Evolutionary conservation across 2,329 filamentous ascomycete species (phyloP).

Genomic region (Xylaria sp.): DNA sequence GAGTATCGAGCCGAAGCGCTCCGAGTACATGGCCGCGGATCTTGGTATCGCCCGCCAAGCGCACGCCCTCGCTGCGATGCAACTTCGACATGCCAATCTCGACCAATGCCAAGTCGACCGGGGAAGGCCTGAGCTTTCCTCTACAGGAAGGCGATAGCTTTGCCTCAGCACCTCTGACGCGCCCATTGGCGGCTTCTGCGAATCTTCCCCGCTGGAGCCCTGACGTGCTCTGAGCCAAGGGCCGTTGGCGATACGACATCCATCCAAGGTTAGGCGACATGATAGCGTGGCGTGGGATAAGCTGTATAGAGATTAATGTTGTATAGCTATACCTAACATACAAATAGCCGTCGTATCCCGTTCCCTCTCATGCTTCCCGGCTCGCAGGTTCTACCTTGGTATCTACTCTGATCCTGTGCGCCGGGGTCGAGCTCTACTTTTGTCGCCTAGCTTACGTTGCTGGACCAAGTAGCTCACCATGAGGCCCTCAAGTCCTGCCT

Average conservation of each 20-base stretch:
- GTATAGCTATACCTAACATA: not conserved
- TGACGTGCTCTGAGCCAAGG: constrained; percentile 15
- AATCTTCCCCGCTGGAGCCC: constrained; percentile 15
- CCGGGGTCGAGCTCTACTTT: not conserved
- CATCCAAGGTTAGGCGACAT: constrained; percentile 1
- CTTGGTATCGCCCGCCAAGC: constrained; percentile 21
- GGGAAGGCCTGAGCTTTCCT: constrained; percentile 17
- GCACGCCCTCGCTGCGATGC: not conserved
- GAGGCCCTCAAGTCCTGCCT: constrained; percentile 19
- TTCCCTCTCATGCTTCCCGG: not conserved
- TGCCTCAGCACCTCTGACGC: constrained; percentile 5
- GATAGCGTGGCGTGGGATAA: constrained; percentile 5
- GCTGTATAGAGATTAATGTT: not conserved
- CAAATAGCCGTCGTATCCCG: not conserved
- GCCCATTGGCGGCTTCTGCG: constrained; percentile 7
- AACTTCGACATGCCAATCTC: constrained; percentile 18
- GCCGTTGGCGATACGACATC: not conserved
- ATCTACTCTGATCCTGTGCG: not conserved
- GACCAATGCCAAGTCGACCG: constrained; percentile 25
- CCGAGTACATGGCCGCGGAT: not conserved
- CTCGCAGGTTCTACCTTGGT: not conserved
- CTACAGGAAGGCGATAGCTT: constrained; percentile 21
- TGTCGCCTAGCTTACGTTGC: not conserved
- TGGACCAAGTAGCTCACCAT: constrained; percentile 22
- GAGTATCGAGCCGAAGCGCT: not conserved